Evolutionary conservation across 208 protist genomes (phyloP).

Genomic region (Trypanosoma brucei): DNA sequence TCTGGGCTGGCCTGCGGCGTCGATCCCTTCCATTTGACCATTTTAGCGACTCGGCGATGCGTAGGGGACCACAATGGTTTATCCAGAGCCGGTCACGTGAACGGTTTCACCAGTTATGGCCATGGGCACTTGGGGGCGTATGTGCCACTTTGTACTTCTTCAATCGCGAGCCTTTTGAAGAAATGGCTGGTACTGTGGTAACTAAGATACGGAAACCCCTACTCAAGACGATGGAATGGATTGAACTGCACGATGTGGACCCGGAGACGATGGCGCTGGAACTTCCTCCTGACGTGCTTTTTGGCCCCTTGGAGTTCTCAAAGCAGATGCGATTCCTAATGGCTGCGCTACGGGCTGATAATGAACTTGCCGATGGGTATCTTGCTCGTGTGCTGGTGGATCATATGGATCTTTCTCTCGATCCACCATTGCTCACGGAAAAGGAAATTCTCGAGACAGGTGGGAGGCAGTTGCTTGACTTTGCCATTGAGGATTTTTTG

Average conservation of each 20-base stretch:
- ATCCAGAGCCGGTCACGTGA: conserved; percentile 71
- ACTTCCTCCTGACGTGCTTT: conserved; percentile 85
- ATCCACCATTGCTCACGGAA: conserved; percentile 62
- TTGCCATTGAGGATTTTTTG: conserved; percentile 80
- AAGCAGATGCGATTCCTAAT: conserved; percentile 89
- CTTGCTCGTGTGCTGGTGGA: conserved; percentile 81
- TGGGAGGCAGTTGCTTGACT: conserved; percentile 68
- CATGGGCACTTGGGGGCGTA: conserved; percentile 77
- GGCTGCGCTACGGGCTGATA: conserved; percentile 78
- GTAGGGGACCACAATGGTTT: conserved; percentile 79
- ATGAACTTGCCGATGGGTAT: conserved; percentile 87
- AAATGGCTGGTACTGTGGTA: conserved; percentile 65
- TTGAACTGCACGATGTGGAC: conserved; percentile 86
- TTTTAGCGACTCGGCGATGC: conserved; percentile 38
- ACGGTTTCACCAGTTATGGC: conserved; percentile 82
- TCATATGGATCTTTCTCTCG: conserved; percentile 86
- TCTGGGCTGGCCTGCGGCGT: too few species aligned
- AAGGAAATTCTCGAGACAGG: conserved; percentile 58
- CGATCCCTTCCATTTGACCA: too few species aligned
- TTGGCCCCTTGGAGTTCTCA: conserved; percentile 79
- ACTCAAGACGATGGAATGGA: conserved; percentile 84
- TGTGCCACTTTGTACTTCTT: conserved; percentile 76
- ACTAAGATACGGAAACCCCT: conserved; percentile 77
- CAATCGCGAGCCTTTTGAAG: conserved; percentile 87
- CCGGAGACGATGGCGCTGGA: conserved; percentile 86